Base-by-base conservation (phyloP, 2,329 filamentous ascomycete species). In the Penicillium sp. region DNA sequence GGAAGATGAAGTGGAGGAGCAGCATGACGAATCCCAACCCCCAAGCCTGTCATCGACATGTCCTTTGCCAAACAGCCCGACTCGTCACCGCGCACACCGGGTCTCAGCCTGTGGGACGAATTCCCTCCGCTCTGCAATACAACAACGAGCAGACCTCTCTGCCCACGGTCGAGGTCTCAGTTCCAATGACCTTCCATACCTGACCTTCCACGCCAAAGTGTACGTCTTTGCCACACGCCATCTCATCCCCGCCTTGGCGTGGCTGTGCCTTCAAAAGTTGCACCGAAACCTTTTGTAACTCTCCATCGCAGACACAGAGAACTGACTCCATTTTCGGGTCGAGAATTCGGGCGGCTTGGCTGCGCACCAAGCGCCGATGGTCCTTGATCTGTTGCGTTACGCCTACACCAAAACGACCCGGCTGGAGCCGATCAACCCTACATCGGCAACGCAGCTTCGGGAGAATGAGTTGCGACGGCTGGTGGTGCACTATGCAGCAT, bases 151-250 rank as follows among this genome's bases (percentile, higher is more conserved):
- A 53, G 51, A 15, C 47, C 51, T 15, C 46, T 47, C 45, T 54
- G 45, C 38, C 53, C 34, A 33, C 56, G 42, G 15, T 54, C 45
- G 34, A 50, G n/a, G n/a, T 49, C 39, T 45, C 10, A 42, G 15
- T 42, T 49, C 2, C 54, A 61, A 58, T 13, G 65, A 67, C 13
- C 61, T 70, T 12, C 71, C 72, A 4, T 74, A 75, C 50, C 65
- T 74, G 28, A 64, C 72, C 38, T 74, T 74, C 58, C 73, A 75
- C 39, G 73, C 73, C n/a, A 74, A 75, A 60, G 53, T 75, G 42
- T 74, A 75, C 54, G 69, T 74, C 52, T 74, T 75, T 49, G 71
- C 72, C n/a, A 71, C 70, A 2, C 69, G 70, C 45, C 75, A 72
- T 58, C 60, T 74, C 42, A 72, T 75, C 50, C 69, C 70, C 3